phyloP scores from a whole-genome alignment of 371 early-diverging fungal genomes.

The Mortierella sp. region DNA sequence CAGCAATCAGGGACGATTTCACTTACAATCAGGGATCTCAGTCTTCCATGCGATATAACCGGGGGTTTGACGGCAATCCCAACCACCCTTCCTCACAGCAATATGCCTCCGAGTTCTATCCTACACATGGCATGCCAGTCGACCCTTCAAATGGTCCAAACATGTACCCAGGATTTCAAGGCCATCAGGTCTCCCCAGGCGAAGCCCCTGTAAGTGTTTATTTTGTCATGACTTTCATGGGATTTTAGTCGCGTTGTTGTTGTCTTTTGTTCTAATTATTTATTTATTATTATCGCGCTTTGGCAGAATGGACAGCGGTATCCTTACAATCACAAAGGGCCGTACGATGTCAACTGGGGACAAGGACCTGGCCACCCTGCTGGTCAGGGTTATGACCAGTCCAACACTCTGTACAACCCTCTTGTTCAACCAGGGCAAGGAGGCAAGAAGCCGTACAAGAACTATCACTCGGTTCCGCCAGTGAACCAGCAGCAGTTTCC shows the following conservation, averaged over 20 bases:
- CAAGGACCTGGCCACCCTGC: slow-evolving; percentile 16
- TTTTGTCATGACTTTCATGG: background rate
- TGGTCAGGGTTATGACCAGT: slow-evolving; percentile 25
- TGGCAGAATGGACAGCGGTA: slow-evolving; percentile 25
- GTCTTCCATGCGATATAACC: slow-evolving; percentile 19
- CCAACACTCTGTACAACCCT: slow-evolving; percentile 25
- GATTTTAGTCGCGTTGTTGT: background rate
- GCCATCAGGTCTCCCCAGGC: slow-evolving; percentile 27
- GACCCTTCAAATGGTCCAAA: slow-evolving; percentile 22
- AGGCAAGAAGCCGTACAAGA: slow-evolving; percentile 31
- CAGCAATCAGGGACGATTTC: slow-evolving; percentile 32
- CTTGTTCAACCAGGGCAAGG: slow-evolving; percentile 16
- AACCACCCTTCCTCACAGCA: slow-evolving; percentile 18
- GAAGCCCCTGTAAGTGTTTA: slow-evolving; percentile 33
- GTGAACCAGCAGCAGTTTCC: slow-evolving; percentile 19
- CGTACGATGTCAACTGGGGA: slow-evolving; percentile 31
- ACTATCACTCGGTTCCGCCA: slow-evolving; percentile 14
- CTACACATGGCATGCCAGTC: slow-evolving; percentile 9
- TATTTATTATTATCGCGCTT: background rate
- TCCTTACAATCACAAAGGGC: slow-evolving; percentile 30
- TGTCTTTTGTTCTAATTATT: background rate
- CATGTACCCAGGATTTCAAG: slow-evolving; percentile 18
- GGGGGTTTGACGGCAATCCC: slow-evolving; percentile 24
- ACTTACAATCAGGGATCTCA: slow-evolving; percentile 27
- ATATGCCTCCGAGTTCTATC: slow-evolving; percentile 33